phyloP scores from a whole-genome alignment of 305 asterid species.

The Fraxinus xanthoxyloides region DNA sequence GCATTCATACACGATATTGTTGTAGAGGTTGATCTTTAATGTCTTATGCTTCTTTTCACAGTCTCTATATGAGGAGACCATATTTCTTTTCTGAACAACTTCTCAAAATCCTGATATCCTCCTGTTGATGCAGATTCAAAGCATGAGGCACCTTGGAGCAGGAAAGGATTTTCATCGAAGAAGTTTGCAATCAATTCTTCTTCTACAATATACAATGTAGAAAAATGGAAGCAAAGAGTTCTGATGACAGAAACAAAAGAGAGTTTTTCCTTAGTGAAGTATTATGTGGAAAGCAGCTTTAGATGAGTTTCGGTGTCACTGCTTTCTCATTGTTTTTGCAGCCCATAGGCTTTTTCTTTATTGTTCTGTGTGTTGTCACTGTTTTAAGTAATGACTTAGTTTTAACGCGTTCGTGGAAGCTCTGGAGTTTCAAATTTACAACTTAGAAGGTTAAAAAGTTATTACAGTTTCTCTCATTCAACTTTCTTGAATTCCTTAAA shows the following conservation, averaged over 20 bases:
- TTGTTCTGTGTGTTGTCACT: neutral
- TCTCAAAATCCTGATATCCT: neutral
- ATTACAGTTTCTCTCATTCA: neutral
- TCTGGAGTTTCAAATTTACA: neutral
- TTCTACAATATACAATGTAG: neutral
- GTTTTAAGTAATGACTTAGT: neutral
- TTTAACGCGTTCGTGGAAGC: neutral
- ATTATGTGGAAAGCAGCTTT: neutral
- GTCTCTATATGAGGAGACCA: neutral
- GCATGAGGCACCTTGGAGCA: neutral
- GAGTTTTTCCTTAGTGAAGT: neutral
- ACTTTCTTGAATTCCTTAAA: neutral
- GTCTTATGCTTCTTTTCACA: neutral
- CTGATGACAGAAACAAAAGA: neutral
- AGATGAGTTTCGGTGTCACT: neutral
- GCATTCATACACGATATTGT: neutral
- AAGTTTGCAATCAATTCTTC: neutral
- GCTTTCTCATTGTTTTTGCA: neutral
- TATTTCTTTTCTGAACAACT: neutral
- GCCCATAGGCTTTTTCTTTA: neutral
- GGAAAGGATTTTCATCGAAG: neutral
- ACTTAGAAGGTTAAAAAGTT: neutral
- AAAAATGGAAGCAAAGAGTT: neutral
- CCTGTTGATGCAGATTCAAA: neutral
- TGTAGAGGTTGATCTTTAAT: neutral